These are phyloP conservation scores for Boletellus ananiceps DNA, from an alignment of 768 basidiomycete species.

Conservation along the genomic window DNA sequence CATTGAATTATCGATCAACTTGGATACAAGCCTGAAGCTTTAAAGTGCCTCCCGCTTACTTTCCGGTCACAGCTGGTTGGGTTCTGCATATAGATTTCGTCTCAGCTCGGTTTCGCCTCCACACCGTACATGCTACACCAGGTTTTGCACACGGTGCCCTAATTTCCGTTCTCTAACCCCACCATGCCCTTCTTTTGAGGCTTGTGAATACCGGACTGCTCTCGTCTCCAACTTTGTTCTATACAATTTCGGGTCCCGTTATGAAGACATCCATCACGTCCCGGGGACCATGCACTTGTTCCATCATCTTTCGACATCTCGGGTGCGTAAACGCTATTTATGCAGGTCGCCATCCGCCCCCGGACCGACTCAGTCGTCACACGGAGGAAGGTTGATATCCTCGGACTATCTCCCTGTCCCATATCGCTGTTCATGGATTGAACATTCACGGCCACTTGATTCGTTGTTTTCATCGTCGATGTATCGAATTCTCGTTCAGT, in stretches of 20 bases:
- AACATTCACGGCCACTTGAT: constrained; percentile 26
- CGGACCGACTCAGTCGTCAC: constrained; percentile 22
- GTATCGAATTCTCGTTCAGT: constrained; percentile 31
- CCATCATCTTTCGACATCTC: constrained; percentile 27
- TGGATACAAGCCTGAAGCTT: constrained; percentile 45
- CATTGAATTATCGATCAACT: constrained; percentile 43
- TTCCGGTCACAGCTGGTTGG: constrained; percentile 8
- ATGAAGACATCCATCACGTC: constrained; percentile 65
- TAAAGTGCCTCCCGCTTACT: constrained; percentile 1
- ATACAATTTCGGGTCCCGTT: constrained; percentile 26
- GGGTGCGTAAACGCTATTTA: constrained; percentile 30
- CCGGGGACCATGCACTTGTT: constrained; percentile 36
- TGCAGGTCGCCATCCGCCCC: constrained; percentile 21
- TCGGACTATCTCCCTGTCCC: constrained; percentile 27
- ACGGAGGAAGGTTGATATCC: constrained; percentile 28
- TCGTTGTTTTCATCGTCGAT: constrained; percentile 27
- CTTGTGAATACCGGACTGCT: constrained; percentile 35
- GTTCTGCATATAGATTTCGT: constrained; percentile 26
- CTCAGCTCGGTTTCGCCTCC: constrained; percentile 16
- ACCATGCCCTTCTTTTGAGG: constrained; percentile 32
- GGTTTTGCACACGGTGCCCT: constrained; percentile 32
- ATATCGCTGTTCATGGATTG: constrained; percentile 36
- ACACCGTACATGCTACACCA: constrained; percentile 30
- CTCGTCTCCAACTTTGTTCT: constrained; percentile 21
- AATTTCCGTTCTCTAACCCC: constrained; percentile 38